Percentiles rank a stretch among this genome's conserved stretches.
Conservation (phyloP, 2,329 filamentous ascomycete species). For the Nigrograna mackinnonii region DNA sequence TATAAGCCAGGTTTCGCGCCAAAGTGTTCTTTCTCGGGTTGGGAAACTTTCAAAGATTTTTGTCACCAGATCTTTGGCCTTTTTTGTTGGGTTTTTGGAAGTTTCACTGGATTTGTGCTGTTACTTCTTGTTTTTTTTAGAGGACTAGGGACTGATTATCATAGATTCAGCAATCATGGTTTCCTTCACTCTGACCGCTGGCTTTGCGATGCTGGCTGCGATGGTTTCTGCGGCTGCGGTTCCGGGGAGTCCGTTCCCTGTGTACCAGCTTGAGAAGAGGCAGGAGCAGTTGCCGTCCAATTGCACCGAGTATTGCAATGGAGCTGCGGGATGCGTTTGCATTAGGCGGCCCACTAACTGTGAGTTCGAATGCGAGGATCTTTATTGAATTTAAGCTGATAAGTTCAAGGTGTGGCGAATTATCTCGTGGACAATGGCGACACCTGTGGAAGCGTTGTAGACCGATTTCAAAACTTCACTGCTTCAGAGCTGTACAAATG, state of each 20-base stretch:
- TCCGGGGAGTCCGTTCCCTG: conserved; percentile 7
- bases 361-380: conserved; percentile 5
- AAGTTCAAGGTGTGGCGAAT: conserved; percentile 17
- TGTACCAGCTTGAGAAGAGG: conserved; percentile 2
- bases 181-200: conserved; percentile 13
- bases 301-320: conserved; percentile 23
- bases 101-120: too few species aligned
- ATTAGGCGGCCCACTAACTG: conserved; percentile 25
- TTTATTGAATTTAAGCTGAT: background rate
- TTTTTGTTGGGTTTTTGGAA: too few species aligned
- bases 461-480: conserved; percentile 36
- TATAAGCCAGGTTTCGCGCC: too few species aligned
- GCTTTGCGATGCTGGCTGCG: conserved; percentile 17
- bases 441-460: conserved; percentile 33
- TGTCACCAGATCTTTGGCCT: too few species aligned
- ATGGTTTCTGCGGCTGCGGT: conserved; percentile 6
- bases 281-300: conserved; percentile 14
- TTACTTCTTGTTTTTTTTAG: too few species aligned
- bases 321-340: conserved; percentile 22
- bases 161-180: conserved; percentile 15
- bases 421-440: conserved; percentile 33
- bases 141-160: too few species aligned
- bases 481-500: conserved; percentile 37
- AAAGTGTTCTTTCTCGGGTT: too few species aligned
- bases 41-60: too few species aligned